Evolutionary conservation across 139 green algal species (phyloP).

Genomic region (Axilococcus clingmanii): DNA sequence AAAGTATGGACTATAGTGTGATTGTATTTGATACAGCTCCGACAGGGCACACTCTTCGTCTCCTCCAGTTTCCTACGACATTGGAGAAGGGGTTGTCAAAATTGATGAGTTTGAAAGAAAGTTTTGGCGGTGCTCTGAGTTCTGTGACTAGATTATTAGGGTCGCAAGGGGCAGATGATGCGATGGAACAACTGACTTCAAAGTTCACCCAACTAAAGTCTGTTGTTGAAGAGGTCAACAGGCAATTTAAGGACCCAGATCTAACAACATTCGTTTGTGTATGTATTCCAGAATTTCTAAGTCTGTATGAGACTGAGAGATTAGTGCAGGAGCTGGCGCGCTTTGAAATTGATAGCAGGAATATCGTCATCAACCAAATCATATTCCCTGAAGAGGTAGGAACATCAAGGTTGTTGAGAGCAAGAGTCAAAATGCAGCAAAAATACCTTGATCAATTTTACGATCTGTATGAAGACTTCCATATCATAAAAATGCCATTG

Average conservation of each 20-base stretch:
- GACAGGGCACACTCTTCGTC: constrained; percentile 85
- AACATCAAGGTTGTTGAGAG: constrained; percentile 55
- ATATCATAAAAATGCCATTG: constrained; percentile 78
- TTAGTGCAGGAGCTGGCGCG: constrained; percentile 94
- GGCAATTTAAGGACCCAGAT: constrained; percentile 84
- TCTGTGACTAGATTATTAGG: constrained; percentile 41
- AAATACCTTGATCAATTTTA: constrained; percentile 86
- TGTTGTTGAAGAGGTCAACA: constrained; percentile 69
- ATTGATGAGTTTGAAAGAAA: constrained; percentile 68
- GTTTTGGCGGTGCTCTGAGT: constrained; percentile 64
- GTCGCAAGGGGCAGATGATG: constrained; percentile 18
- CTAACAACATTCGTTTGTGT: constrained; percentile 98
- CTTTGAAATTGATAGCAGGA: constrained; percentile 90
- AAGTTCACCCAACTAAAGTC: constrained; percentile 61
- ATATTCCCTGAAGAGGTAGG: constrained; percentile 64
- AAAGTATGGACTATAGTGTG: constrained; percentile 86
- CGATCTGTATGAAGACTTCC: constrained; percentile 94
- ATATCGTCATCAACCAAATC: constrained; percentile 97
- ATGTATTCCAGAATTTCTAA: constrained; percentile 97
- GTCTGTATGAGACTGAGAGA: constrained; percentile 94
- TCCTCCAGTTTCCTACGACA: constrained; percentile 91
- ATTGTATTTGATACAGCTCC: constrained; percentile 98
- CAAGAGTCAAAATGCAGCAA: constrained; percentile 85
- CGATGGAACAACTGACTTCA: constrained; percentile 37
- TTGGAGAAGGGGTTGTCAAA: constrained; percentile 91